Conservation (phyloP, 495 filamentous ascomycete genomes). For the Annulohypoxylon moriforme region DNA sequence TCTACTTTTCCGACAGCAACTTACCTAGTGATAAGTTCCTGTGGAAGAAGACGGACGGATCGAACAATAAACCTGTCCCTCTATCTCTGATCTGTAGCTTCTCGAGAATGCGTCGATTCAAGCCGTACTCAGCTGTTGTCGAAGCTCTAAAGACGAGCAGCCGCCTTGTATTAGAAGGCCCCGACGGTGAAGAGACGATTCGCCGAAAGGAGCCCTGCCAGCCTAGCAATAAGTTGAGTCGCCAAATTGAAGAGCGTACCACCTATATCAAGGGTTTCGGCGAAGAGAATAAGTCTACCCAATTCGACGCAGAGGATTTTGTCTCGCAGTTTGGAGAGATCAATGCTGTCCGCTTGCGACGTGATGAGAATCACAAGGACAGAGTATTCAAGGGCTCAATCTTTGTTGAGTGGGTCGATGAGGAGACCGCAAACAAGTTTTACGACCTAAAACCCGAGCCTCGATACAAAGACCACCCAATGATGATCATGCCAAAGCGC, state of each 20-base stretch:
- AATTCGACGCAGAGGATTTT: conserved; percentile 93
- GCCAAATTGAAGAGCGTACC: conserved; percentile 48
- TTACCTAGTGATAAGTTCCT: conserved; percentile 89
- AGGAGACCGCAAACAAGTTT: conserved; percentile 81
- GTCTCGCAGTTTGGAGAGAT: conserved; percentile 82
- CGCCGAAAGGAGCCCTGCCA: conserved; percentile 75
- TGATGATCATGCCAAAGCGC: conserved; percentile 84
- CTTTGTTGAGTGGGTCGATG: conserved; percentile 87
- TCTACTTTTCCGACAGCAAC: conserved; percentile 96
- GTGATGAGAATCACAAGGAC: conserved; percentile 60
- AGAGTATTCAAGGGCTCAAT: conserved; percentile 91
- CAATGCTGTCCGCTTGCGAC: conserved; percentile 88
- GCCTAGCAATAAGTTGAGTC: conserved; percentile 40
- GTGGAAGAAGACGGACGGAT: conserved; percentile 77
- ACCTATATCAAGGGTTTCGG: conserved; percentile 87
- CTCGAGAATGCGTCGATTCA: conserved; percentile 93
- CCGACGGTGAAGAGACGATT: conserved; percentile 65
- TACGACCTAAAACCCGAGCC: conserved; percentile 82
- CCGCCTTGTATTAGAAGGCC: conserved; percentile 72
- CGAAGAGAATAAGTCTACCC: conserved; percentile 77
- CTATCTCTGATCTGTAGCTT: conserved; percentile 82
- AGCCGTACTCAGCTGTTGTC: conserved; percentile 82
- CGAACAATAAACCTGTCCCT: conserved; percentile 79
- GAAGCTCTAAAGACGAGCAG: conserved; percentile 81
- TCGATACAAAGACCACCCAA: conserved; percentile 76